phyloP scores from a whole-genome alignment of 495 filamentous ascomycete genomes.

The Aspergillus sparsus region DNA sequence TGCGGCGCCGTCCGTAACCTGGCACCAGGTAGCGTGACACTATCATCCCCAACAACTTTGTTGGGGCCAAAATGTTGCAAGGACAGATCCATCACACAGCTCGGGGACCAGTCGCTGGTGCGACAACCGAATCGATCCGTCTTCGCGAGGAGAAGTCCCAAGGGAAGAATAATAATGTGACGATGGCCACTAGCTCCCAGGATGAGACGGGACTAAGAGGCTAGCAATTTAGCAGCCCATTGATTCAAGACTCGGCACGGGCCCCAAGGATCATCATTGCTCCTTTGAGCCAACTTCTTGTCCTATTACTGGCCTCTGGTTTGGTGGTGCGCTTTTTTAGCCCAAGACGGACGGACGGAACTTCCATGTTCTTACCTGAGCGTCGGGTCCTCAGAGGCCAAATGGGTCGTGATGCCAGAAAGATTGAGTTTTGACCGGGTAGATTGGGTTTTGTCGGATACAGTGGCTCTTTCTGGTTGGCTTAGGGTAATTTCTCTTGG shows the following conservation, averaged over 20 bases:
- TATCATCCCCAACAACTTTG: not conserved
- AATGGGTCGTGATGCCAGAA: slow-evolving; percentile 4
- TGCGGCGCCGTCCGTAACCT: not conserved
- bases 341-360: not conserved
- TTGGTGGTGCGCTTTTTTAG: slow-evolving; percentile 3
- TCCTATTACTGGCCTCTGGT: not conserved
- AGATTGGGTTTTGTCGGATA: slow-evolving; percentile 16
- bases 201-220: not conserved
- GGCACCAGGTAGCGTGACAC: not conserved
- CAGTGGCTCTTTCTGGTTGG: slow-evolving; percentile 3
- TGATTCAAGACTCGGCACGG: slow-evolving; percentile 1
- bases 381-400: slow-evolving; percentile 11
- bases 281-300: slow-evolving; percentile 3
- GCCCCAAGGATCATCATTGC: slow-evolving; percentile 13
- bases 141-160: slow-evolving; percentile 1
- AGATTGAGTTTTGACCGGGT: slow-evolving; percentile 19
- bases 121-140: not conserved
- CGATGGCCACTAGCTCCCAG: not conserved
- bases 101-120: slow-evolving; percentile 1
- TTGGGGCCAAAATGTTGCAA: not conserved
- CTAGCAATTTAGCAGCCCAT: not conserved
- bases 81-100: not conserved
- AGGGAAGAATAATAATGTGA: slow-evolving; percentile 3
- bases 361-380: slow-evolving; percentile 9
- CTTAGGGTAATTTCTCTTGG: slow-evolving; percentile 1